Evolutionary conservation across 2,329 filamentous ascomycete genomes (phyloP), one percentile per base, ranked within the genome.

Genomic region (Colletotrichum agaves): DNA sequence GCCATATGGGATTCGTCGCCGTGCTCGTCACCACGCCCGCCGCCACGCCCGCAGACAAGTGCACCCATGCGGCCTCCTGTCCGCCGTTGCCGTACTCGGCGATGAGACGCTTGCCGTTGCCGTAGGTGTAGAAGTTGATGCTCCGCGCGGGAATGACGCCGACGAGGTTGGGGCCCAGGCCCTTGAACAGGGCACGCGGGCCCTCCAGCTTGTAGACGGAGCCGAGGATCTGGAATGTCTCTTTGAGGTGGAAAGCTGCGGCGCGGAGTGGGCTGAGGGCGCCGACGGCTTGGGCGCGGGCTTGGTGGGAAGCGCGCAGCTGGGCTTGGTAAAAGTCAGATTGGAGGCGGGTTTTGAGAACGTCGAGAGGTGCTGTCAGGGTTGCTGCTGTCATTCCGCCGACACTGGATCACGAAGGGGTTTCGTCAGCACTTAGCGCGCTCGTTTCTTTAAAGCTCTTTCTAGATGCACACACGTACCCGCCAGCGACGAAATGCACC

Each of bases 111-210:
- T 98, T 98, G 72, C 93, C 91, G 76, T 97, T 98, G 57, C 93
- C 93, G 77, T 98, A 97, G 13, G 93, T 90, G 81, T 91, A 97
- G 78, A 98, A 98, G 79, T 97, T 97, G 80, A 98, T 98, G 59
- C 92, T 91, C 69, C 94, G 87, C 17, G 94, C 94, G 1, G 94
- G 94, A 8, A 98, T 91, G 2, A 97, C 94, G 63, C 95, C 94
- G 7, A 96, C 85, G 7, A 98, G 84, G 78, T 97, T 98, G 1
- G 95, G 94, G 0, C 94, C 94, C 3, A 98, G 85, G 21, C 95
- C 95, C 78, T 97, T 97, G 85, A 98, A 98, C 4, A 98, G 85
- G 11, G 93, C 94, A 58, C 93, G 88, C 83, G 90, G 91, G 21
- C 95, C 95, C 78, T 98, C 95, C 19, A 88, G 83, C 57, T 88